These are phyloP conservation scores for Russula brevipes DNA, from an alignment of 768 basidiomycete species.

Conservation along the genomic window DNA sequence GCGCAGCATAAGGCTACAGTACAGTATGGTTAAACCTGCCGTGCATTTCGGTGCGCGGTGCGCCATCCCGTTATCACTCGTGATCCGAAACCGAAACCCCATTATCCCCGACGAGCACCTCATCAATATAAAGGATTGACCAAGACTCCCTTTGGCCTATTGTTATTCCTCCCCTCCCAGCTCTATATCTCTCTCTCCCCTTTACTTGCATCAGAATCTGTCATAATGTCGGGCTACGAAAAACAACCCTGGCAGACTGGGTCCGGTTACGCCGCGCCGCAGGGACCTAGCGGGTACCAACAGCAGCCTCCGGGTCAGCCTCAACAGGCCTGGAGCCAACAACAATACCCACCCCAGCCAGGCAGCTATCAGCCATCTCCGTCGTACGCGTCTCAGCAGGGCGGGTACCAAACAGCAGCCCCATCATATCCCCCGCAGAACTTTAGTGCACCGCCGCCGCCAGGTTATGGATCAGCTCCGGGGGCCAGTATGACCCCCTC, in stretches of 20 bases:
- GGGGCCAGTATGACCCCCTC: no score
- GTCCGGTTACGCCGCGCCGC: background rate
- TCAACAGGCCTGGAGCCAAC: background rate
- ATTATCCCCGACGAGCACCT: no score
- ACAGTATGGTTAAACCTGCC: no score
- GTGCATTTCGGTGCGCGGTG: no score
- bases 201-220: no score
- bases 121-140: no score
- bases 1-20: no score
- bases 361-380: background rate
- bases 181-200: background rate
- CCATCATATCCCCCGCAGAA: background rate
- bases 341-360: background rate
- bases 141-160: background rate
- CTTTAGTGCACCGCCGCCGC: background rate
- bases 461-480: no score
- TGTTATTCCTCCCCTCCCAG: background rate
- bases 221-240: slow-evolving; percentile 15
- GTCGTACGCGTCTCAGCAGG: background rate
- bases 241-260: background rate
- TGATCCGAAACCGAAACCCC: no score
- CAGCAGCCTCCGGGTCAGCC: background rate
- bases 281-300: background rate
- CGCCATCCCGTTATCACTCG: no score
- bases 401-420: background rate